These are phyloP conservation scores for Glonium stellatum DNA, from an alignment of 495 filamentous ascomycete genomes.

Conservation along the genomic window DNA sequence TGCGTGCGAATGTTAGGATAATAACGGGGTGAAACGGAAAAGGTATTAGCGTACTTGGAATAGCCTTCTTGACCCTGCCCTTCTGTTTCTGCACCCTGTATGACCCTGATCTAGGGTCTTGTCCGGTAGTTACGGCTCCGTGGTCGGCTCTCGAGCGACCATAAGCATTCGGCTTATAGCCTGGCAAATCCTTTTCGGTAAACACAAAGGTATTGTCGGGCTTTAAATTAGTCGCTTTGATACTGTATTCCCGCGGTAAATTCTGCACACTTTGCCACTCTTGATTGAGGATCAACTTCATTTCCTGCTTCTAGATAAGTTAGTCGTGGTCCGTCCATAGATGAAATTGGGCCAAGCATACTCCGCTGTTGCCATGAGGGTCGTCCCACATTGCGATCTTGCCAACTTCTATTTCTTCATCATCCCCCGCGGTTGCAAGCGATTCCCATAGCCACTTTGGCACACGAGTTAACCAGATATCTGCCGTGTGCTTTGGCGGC, in stretches of 20 bases:
- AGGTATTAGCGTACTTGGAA: constrained; percentile 60
- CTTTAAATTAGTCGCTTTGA: constrained; percentile 57
- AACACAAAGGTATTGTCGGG: constrained; percentile 81
- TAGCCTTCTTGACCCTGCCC: constrained; percentile 32
- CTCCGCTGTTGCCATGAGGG: constrained; percentile 24
- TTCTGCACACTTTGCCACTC: constrained; percentile 41
- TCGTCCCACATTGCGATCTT: constrained; percentile 60
- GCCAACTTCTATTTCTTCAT: constrained; percentile 64
- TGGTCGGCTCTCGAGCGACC: constrained; percentile 3
- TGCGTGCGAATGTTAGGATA: constrained; percentile 25
- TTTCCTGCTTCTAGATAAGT: constrained; percentile 27
- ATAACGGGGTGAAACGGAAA: not conserved
- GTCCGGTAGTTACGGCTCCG: not conserved
- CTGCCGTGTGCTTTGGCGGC: constrained; percentile 41
- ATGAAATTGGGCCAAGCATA: not conserved
- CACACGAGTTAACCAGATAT: constrained; percentile 67
- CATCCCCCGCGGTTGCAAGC: constrained; percentile 52
- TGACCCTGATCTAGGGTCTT: constrained; percentile 12
- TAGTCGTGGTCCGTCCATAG: constrained; percentile 1
- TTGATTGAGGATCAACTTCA: constrained; percentile 46
- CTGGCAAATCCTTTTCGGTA: constrained; percentile 82
- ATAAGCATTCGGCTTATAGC: constrained; percentile 42
- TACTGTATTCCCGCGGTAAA: constrained; percentile 75
- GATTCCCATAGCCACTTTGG: constrained; percentile 72
- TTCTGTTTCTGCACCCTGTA: constrained; percentile 17